Evolutionary conservation across 495 filamentous ascomycete genomes (phyloP).

Genomic region (Neurospora hispaniola): DNA sequence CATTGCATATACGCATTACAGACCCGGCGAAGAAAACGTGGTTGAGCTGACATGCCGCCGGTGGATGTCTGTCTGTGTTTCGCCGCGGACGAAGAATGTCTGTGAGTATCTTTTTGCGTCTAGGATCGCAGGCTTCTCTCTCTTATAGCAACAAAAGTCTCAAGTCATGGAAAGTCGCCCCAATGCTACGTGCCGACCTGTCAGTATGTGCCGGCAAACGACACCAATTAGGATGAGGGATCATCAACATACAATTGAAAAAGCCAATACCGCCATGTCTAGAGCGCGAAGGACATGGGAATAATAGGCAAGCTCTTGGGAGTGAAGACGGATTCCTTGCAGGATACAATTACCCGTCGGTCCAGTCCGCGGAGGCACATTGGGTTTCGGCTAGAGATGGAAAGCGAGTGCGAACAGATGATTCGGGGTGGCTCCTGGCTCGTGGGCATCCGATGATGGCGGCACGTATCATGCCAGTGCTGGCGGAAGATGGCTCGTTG

Average conservation of each 20-base stretch:
- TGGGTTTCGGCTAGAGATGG: not conserved
- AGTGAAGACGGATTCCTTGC: not conserved
- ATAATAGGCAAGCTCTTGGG: not conserved
- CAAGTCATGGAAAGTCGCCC: not conserved
- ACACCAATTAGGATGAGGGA: not conserved
- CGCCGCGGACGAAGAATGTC: not conserved
- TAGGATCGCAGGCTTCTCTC: not conserved
- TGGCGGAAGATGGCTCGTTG: not conserved
- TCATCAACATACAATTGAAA: not conserved
- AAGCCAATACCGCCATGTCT: not conserved
- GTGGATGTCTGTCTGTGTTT: not conserved
- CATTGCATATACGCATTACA: not conserved
- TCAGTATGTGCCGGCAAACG: not conserved
- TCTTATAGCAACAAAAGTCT: not conserved
- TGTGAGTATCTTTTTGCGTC: not conserved
- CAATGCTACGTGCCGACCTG: not conserved
- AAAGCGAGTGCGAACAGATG: not conserved
- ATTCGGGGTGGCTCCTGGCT: not conserved
- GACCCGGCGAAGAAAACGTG: not conserved
- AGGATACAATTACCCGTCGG: not conserved
- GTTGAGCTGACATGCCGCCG: not conserved
- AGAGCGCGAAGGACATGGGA: not conserved
- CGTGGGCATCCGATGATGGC: not conserved
- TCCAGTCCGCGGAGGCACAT: not conserved
- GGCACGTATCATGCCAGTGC: not conserved